Conservation (phyloP, 1,284 basidiomycete genomes). For the Sporisorium scitamineum region DNA sequence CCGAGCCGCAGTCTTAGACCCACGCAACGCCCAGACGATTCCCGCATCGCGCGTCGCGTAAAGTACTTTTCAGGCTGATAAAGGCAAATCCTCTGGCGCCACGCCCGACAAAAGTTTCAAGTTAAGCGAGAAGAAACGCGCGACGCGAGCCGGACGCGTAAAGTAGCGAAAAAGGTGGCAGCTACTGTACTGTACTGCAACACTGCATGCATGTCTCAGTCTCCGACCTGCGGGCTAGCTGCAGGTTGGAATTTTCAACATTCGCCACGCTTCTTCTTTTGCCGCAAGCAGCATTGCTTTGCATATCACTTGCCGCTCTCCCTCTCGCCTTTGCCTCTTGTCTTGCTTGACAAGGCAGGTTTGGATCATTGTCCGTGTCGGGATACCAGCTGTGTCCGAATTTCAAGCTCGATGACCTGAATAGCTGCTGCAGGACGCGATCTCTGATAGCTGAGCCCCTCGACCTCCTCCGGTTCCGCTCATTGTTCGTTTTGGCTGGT, state of each 20-base stretch:
- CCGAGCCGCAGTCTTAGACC: constrained; percentile 3
- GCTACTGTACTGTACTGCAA: neutral
- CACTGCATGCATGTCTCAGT: constrained; percentile 36
- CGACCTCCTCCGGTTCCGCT: neutral
- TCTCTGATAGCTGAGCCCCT: neutral
- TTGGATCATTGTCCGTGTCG: neutral
- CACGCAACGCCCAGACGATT: neutral
- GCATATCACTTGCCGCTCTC: neutral
- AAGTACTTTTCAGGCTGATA: neutral
- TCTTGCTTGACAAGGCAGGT: neutral
- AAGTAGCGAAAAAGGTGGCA: neutral
- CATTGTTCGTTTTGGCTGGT: neutral
- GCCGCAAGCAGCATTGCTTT: neutral
- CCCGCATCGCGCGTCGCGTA: constrained; percentile 7
- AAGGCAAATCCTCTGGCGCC: neutral
- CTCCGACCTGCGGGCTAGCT: constrained; percentile 25
- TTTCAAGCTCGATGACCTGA: neutral
- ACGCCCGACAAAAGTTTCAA: too few relatives aligned
- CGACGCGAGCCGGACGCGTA: constrained; percentile 9
- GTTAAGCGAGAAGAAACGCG: neutral
- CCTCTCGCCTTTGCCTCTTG: neutral
- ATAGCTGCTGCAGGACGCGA: neutral
- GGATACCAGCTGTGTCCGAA: neutral
- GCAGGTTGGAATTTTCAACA: constrained; percentile 34
- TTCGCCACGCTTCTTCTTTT: neutral